A percentile compares a stretch with the other conserved stretches of the same genome.
Conservation (phyloP, 2,329 filamentous ascomycete species). For the Lachnellula hyalina region DNA sequence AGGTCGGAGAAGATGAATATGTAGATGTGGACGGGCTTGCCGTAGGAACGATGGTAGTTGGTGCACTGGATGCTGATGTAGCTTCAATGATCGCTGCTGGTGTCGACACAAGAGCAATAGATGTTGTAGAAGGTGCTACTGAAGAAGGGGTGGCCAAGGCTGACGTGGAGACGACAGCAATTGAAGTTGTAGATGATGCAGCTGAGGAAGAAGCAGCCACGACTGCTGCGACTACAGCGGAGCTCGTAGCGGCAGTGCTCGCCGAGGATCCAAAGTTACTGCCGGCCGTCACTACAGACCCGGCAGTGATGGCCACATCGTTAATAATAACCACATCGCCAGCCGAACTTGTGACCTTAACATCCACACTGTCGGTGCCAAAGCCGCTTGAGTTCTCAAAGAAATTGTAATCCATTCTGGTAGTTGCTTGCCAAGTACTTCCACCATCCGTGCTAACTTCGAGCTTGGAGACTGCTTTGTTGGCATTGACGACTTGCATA, state of each 20-base stretch:
- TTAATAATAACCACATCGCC: conserved; percentile 48
- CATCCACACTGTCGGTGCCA: conserved; percentile 46
- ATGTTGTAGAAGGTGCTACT: background rate
- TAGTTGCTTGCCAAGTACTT: conserved; percentile 51
- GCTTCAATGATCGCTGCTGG: background rate
- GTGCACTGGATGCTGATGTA: background rate
- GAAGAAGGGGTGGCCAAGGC: background rate
- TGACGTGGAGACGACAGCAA: background rate
- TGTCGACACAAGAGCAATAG: too few relatives aligned
- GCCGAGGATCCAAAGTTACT: conserved; percentile 22
- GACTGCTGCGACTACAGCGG: background rate
- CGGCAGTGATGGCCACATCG: conserved; percentile 38
- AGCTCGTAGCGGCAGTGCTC: background rate
- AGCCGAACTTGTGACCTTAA: conserved; percentile 49
- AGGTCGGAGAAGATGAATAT: background rate
- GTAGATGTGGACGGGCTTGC: background rate
- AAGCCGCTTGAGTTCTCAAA: conserved; percentile 56
- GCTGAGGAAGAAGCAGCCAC: background rate
- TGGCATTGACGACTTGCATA: conserved; percentile 61
- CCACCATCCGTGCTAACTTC: conserved; percentile 59
- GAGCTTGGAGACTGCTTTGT: conserved; percentile 48
- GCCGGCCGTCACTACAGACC: conserved; percentile 16
- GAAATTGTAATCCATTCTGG: conserved; percentile 52
- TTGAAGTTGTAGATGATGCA: background rate
- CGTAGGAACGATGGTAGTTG: background rate